Conservation (phyloP, 805 yeast genomes). For the Candida suzukii region DNA sequence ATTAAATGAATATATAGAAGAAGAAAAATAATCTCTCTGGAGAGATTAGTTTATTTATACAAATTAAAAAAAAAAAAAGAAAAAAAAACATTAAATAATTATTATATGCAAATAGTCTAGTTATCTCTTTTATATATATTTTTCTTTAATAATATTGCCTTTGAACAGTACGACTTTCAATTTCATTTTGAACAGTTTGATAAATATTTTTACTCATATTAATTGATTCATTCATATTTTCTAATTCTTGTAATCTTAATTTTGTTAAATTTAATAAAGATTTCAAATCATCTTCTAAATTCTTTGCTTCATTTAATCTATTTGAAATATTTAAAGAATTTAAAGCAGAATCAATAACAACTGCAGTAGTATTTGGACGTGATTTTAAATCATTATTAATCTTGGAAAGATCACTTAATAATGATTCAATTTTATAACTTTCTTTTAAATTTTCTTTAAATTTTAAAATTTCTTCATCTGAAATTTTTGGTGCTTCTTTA, state of each 20-base stretch:
- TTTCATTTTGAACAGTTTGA: constrained; percentile 55
- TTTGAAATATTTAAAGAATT: constrained; percentile 63
- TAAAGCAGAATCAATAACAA: constrained; percentile 23
- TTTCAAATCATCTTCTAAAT: constrained; percentile 69
- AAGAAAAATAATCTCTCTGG: too few relatives aligned
- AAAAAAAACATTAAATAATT: too few relatives aligned
- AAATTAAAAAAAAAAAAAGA: too few relatives aligned
- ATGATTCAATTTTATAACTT: constrained; percentile 59
- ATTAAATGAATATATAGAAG: too few relatives aligned
- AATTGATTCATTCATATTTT: constrained; percentile 63
- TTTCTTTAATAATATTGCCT: too few relatives aligned
- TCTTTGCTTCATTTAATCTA: constrained; percentile 64
- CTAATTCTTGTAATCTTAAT: constrained; percentile 68
- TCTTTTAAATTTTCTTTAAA: constrained; percentile 44
- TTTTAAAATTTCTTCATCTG: constrained; percentile 48
- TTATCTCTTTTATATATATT: too few relatives aligned
- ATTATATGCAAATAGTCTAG: too few relatives aligned
- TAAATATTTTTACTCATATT: constrained; percentile 62
- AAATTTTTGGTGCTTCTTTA: constrained; percentile 61
- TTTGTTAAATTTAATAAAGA: constrained; percentile 72
- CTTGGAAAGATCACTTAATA: constrained; percentile 47
- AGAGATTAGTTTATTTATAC: too few relatives aligned
- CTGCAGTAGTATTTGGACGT: constrained; percentile 25
- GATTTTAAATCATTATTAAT: constrained; percentile 26
- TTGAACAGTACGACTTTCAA: neutral